Percentiles rank a stretch among this genome's conserved stretches.
Evolutionary conservation across 2,329 filamentous ascomycete genomes (phyloP).

Genomic region (Thermothelomyces thermophilus): DNA sequence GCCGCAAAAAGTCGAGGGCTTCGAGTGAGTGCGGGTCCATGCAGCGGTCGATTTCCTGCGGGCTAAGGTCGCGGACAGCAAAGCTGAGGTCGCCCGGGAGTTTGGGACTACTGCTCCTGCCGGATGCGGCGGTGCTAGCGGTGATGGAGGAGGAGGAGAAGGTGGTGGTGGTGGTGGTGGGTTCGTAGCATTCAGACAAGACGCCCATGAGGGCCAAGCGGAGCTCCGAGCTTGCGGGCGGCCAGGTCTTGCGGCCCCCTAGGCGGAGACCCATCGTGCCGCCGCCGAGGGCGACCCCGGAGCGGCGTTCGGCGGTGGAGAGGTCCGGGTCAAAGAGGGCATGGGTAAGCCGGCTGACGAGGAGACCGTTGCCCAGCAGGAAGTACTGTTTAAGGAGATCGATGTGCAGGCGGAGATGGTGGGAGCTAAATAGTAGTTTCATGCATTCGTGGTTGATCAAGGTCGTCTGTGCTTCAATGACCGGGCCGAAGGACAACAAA

Average conservation of each 20-base stretch:
- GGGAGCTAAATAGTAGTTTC: slow-evolving; percentile 64
- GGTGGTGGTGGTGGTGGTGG: background rate
- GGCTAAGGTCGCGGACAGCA: slow-evolving; percentile 71
- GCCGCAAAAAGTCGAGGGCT: slow-evolving; percentile 84
- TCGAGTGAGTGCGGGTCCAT: slow-evolving; percentile 77
- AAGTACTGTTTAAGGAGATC: slow-evolving; percentile 72
- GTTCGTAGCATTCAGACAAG: slow-evolving; percentile 63
- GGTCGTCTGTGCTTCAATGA: slow-evolving; percentile 66
- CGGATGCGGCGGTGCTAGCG: background rate
- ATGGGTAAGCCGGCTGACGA: slow-evolving; percentile 70
- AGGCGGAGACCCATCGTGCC: slow-evolving; percentile 73
- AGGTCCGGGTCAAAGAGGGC: slow-evolving; percentile 81
- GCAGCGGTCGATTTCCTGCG: slow-evolving; percentile 73
- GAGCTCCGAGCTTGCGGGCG: slow-evolving; percentile 89
- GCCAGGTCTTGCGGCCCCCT: slow-evolving; percentile 78
- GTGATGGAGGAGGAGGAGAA: too few species aligned
- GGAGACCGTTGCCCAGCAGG: slow-evolving; percentile 76
- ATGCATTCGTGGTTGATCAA: slow-evolving; percentile 73
- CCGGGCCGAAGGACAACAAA: slow-evolving; percentile 66
- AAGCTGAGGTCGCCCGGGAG: slow-evolving; percentile 73
- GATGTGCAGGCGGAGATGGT: slow-evolving; percentile 66
- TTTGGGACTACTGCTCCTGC: background rate
- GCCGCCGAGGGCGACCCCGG: slow-evolving; percentile 59
- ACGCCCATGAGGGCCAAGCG: slow-evolving; percentile 82
- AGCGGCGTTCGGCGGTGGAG: slow-evolving; percentile 66